Evolutionary conservation across 2,329 filamentous ascomycete species (phyloP), one percentile per base, ranked within the genome.

Genomic region (Colletotrichum paranaense): DNA sequence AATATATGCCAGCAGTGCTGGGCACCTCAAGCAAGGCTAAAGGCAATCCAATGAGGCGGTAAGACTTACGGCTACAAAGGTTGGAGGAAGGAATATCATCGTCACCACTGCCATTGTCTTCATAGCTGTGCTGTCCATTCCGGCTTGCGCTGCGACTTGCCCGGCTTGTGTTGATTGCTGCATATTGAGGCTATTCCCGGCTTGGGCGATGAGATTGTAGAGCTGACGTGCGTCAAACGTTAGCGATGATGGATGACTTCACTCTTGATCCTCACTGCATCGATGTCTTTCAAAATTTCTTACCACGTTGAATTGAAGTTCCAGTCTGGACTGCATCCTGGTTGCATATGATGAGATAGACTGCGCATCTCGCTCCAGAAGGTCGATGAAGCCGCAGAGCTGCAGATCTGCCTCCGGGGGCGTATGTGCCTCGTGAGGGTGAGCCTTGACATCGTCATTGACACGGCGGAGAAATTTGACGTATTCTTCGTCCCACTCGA

Each of bases 91-190:
- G 2, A 64, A 64, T 2, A 64, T 1, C 62, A 64, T 64, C 22
- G 62, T 64, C 19, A 56, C 28, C 9, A 64, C 32, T n/a, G 62
- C 62, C 16, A 64, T 22, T 12, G 46, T 38, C 30, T 64, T 64
- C 46, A 56, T 64, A 22, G 58, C 58, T 5, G 35, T 62, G 58
- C 58, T 62, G 38, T 62, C 58, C 4, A 62, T 24, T 1, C 35
- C 58, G 12, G 58, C 58, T 9, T 46, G 46, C 22, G 35, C 14
- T 2, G 58, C 58, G 4, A 30, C 46, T 12, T 11, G 32, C 32
- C 32, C 32, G 32, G 32, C 32, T 4, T 35, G 32, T 35, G 32
- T 35, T 12, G 32, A 35, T 35, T 35, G 32, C 32, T 35, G 8
- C 35, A 28, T 62, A 14, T 46, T 30, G 22, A 62, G 35, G 14